Base-by-base conservation (phyloP, 306 rosid genomes). In the Cercis canadensis region DNA sequence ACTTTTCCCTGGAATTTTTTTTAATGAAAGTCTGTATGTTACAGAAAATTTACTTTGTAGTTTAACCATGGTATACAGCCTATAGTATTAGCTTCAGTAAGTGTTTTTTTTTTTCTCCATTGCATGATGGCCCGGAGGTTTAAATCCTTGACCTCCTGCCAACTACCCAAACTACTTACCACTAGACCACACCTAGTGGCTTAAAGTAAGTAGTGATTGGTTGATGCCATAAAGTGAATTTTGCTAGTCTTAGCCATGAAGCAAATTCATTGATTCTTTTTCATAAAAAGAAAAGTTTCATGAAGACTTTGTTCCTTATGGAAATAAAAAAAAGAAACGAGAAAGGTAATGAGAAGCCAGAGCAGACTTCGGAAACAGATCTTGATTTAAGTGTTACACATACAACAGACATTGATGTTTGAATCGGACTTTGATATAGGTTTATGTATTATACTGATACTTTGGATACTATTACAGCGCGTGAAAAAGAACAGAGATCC, bases 401-500 rank as follows among this genome's bases (percentile, higher is more conserved):
- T 58, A 24, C 56, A 19, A 11, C 19, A 31, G 4, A 9, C 7
- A 8, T 6, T 39, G 12, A 18, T 60, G 17, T 39, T 37, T 39
- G 66, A 41, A 36, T 54, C 65, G 54, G 29, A 47, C 11, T 41
- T n/a, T n/a, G 79, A 45, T 52, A 66, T 62, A 66, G 36, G 29
- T 47, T 47, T 57, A 44, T 50, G 14, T 36, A 29, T 72, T 58
- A 14, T 65, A 19, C 6, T 52, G 15, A 21, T 32, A 29, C 6
- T 41, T 16, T 46, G 66, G 69, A 59, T 47, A 56, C 43, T 39
- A 15, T 41, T 80, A 43, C 67, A 92, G 97, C 72, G 4, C 19
- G 15, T 93, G 63, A 93, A 88, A 73, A 93, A 88, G 81, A 90
- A 69, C 75, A 87, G 93, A 78, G 96, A 93, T 81, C 98, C 98